Conservation (phyloP, 1,284 basidiomycete species). For the Cutaneotrichosporon dermatis region DNA sequence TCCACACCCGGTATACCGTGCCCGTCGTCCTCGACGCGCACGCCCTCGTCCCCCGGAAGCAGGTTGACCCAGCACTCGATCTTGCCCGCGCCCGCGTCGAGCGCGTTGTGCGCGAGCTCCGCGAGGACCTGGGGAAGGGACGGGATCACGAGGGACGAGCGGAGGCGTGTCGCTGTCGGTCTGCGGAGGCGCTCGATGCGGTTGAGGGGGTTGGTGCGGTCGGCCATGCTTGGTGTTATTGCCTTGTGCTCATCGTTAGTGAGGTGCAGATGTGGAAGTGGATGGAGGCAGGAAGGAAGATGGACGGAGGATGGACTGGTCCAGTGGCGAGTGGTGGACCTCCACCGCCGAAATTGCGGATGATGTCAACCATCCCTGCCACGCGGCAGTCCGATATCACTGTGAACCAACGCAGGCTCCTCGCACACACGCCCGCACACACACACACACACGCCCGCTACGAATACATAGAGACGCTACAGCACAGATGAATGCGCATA, state of each 20-base stretch:
- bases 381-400: too few relatives aligned
- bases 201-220: too few relatives aligned
- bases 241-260: conserved; percentile 49
- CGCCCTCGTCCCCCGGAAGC: conserved; percentile 59
- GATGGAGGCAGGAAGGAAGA: too few relatives aligned
- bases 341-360: conserved; percentile 7
- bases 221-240: background rate
- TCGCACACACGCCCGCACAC: too few relatives aligned
- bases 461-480: conserved; percentile 11
- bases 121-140: conserved; percentile 70
- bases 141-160: conserved; percentile 76
- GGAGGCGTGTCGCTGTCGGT: conserved; percentile 47
- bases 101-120: conserved; percentile 77
- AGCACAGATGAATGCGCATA: conserved; percentile 22
- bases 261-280: conserved; percentile 5
- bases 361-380: background rate
- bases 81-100: conserved; percentile 49
- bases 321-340: conserved; percentile 10
- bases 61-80: conserved; percentile 47
- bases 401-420: too few relatives aligned
- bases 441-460: background rate
- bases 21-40: conserved; percentile 80
- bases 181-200: conserved; percentile 10
- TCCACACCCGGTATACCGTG: conserved; percentile 62
- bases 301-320: too few relatives aligned